Evolutionary conservation across 2,329 filamentous ascomycete genomes (phyloP).

Genomic region (Trichoderma atrobrunneum): DNA sequence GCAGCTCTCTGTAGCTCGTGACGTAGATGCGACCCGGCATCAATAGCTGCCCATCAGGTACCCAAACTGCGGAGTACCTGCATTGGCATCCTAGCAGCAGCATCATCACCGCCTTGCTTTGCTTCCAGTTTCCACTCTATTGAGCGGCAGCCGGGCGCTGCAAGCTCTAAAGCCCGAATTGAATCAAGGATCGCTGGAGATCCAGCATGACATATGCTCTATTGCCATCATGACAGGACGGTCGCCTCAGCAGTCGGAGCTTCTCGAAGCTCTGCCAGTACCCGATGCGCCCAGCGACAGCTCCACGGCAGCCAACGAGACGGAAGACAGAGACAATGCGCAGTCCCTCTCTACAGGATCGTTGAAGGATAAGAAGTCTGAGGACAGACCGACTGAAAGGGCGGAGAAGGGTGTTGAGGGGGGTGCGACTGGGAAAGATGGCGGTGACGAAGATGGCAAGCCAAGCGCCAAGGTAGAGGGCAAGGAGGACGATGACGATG

Average conservation of each 20-base stretch:
- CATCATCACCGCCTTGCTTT: neutral
- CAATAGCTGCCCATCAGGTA: constrained; percentile 2
- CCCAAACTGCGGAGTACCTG: constrained; percentile 11
- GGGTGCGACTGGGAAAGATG: neutral
- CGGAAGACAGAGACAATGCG: neutral
- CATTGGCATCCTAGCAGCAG: constrained; percentile 12
- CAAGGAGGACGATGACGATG: constrained; percentile 24
- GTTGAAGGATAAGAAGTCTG: constrained; percentile 22
- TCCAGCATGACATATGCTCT: constrained; percentile 32
- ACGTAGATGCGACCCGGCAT: constrained; percentile 31
- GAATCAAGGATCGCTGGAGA: constrained; percentile 18
- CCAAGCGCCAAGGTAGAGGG: neutral
- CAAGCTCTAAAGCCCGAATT: constrained; percentile 14
- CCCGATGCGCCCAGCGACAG: constrained; percentile 10
- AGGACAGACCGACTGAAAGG: neutral
- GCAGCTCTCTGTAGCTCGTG: constrained; percentile 26
- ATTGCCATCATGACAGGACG: constrained; percentile 42
- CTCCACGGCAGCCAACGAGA: neutral
- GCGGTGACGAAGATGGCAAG: constrained; percentile 8
- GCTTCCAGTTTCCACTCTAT: neutral
- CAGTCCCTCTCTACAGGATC: neutral
- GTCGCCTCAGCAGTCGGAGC: constrained; percentile 30
- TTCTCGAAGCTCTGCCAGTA: neutral
- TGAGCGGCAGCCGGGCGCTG: constrained; percentile 8
- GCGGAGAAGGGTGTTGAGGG: neutral